Percentiles rank a stretch among this genome's conserved stretches.
phyloP scores from a whole-genome alignment of 192 early-diverging fungal genomes.

The Backusella parvicylindrica region DNA sequence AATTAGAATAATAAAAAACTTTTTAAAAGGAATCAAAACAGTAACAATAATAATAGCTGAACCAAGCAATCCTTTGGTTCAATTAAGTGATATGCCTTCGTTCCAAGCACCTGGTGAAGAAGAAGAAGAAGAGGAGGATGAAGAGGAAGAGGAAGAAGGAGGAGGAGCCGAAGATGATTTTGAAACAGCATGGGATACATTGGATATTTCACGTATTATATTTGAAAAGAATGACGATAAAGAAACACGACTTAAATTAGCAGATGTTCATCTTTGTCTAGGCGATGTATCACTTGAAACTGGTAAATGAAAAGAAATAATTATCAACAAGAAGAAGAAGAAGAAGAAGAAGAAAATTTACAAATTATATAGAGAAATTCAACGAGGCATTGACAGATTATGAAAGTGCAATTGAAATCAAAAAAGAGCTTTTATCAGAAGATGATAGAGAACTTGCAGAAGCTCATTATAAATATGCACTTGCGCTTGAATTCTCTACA shows the following conservation, averaged over 20 bases:
- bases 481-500: conserved; percentile 59
- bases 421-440: conserved; percentile 39
- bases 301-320: conserved; percentile 42
- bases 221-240: conserved; percentile 54
- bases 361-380: conserved; percentile 51
- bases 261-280: conserved; percentile 69
- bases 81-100: conserved; percentile 66
- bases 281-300: conserved; percentile 89
- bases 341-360: neutral
- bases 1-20: conserved; percentile 5
- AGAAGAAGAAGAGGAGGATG: conserved; percentile 42
- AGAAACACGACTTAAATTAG: conserved; percentile 48
- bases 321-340: conserved; percentile 14
- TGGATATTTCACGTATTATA: conserved; percentile 82
- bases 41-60: neutral
- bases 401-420: conserved; percentile 50
- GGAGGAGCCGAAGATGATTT: conserved; percentile 59
- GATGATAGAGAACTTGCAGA: conserved; percentile 66
- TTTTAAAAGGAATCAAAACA: no score
- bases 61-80: conserved; percentile 46
- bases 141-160: conserved; percentile 35
- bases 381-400: conserved; percentile 64
- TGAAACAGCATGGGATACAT: conserved; percentile 76
- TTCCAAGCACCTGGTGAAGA: conserved; percentile 44
- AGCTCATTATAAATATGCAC: conserved; percentile 67